A percentile compares a stretch with the other conserved stretches of the same genome.
These are phyloP conservation scores for Penicillium occitanis DNA, from an alignment of 2,329 filamentous ascomycete genomes.

Conservation along the genomic window DNA sequence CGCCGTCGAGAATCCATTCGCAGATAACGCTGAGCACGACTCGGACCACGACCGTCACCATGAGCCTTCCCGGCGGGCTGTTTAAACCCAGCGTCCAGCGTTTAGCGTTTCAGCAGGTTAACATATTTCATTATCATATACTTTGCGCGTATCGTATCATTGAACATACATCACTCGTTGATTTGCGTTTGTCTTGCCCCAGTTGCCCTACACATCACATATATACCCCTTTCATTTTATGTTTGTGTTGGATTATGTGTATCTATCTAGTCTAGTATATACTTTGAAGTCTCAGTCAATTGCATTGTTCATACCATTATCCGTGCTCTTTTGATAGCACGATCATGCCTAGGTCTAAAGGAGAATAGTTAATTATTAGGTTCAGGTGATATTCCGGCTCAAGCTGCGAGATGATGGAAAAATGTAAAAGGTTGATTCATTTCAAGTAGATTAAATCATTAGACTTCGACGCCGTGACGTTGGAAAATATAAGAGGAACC, in stretches of 20 bases:
- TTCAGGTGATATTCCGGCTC: not conserved
- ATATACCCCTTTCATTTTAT: slow-evolving; percentile 8
- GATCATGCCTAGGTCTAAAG: not conserved
- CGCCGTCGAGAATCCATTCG: slow-evolving; percentile 45
- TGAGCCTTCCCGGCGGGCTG: not conserved
- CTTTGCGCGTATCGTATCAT: not conserved
- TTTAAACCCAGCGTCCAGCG: not conserved
- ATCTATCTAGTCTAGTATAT: not conserved
- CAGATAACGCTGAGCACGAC: slow-evolving; percentile 27
- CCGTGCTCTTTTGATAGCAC: not conserved
- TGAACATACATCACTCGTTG: slow-evolving; percentile 1
- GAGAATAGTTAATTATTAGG: not conserved
- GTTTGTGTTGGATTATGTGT: not conserved
- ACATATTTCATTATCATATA: not conserved
- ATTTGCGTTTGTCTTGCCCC: not conserved
- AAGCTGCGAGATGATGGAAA: not conserved
- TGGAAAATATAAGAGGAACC: not conserved
- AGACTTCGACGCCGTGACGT: slow-evolving; percentile 12
- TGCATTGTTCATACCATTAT: not conserved
- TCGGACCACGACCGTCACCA: not conserved
- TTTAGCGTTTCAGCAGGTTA: not conserved
- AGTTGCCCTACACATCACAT: not conserved
- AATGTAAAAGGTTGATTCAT: not conserved
- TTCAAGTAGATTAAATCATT: slow-evolving; percentile 9
- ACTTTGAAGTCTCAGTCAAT: not conserved